phyloP scores from a whole-genome alignment of 2,329 filamentous ascomycete species.

The Nigrospora osmanthi region DNA sequence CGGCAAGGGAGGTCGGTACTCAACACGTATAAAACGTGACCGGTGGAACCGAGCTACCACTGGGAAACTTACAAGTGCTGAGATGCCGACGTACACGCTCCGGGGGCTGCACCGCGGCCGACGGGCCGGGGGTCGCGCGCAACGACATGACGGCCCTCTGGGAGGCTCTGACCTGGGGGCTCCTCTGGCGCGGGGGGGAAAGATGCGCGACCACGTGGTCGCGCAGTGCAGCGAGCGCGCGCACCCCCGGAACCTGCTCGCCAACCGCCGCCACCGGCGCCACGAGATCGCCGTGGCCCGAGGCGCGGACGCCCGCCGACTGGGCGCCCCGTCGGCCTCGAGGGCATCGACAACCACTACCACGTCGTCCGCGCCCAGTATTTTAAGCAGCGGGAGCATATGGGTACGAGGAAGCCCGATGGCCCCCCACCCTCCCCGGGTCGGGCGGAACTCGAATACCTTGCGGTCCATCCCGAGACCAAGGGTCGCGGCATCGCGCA shows the following conservation, averaged over 20 bases:
- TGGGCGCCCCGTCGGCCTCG: slow-evolving; percentile 5
- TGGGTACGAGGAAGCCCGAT: slow-evolving; percentile 5
- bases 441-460: slow-evolving; percentile 16
- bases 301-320: slow-evolving; percentile 9
- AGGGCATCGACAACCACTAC: slow-evolving; percentile 6
- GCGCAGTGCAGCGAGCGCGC: slow-evolving; percentile 6
- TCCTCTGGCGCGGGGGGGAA: slow-evolving; percentile 7
- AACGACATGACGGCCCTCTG: slow-evolving; percentile 14
- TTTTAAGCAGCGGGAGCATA: slow-evolving; percentile 6
- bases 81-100: slow-evolving; percentile 5
- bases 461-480: slow-evolving; percentile 14
- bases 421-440: no score
- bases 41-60: no score
- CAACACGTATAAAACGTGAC: no score
- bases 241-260: slow-evolving; percentile 10
- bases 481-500: slow-evolving; percentile 11
- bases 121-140: slow-evolving; percentile 7
- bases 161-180: slow-evolving; percentile 9
- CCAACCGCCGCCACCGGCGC: slow-evolving; percentile 8
- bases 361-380: slow-evolving; percentile 4
- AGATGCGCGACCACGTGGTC: slow-evolving; percentile 7
- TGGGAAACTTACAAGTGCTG: no score
- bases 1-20: no score
- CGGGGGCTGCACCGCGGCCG: slow-evolving; percentile 7
- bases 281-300: slow-evolving; percentile 13